phyloP scores from a whole-genome alignment of 352 stramenopile genomes.

The Globisporangium orthogonon region DNA sequence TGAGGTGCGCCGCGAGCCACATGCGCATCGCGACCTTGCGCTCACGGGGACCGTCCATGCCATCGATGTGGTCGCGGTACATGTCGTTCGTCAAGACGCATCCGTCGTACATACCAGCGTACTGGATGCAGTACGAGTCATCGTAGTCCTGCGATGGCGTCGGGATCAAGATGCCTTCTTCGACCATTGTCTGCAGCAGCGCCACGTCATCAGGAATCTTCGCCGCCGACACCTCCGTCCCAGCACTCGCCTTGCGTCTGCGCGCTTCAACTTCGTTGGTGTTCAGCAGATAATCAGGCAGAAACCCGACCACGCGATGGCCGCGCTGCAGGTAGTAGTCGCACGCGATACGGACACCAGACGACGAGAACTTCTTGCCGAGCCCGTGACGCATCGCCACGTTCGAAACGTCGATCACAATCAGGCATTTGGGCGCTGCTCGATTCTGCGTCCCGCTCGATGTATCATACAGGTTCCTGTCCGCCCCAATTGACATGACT shows the following conservation, averaged over 20 bases:
- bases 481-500: slow-evolving; percentile 36
- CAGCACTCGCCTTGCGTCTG: slow-evolving; percentile 15
- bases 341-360: slow-evolving; percentile 59
- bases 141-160: slow-evolving; percentile 87
- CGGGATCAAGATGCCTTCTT: slow-evolving; percentile 65
- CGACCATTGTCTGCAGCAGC: slow-evolving; percentile 61
- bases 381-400: slow-evolving; percentile 79
- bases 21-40: slow-evolving; percentile 53
- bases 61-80: slow-evolving; percentile 80
- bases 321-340: slow-evolving; percentile 65
- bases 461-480: slow-evolving; percentile 21
- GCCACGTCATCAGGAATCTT: slow-evolving; percentile 71
- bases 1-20: slow-evolving; percentile 67
- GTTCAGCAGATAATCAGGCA: slow-evolving; percentile 78
- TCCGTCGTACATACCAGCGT: slow-evolving; percentile 63
- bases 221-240: slow-evolving; percentile 26
- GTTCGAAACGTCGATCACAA: slow-evolving; percentile 69
- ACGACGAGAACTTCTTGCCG: slow-evolving; percentile 69
- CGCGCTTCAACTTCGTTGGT: slow-evolving; percentile 36
- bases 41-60: slow-evolving; percentile 47
- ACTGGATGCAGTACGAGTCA: slow-evolving; percentile 89
- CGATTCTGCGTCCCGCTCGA: slow-evolving; percentile 9
- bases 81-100: slow-evolving; percentile 87
- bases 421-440: slow-evolving; percentile 29
- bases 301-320: slow-evolving; percentile 78